Evolutionary conservation across 805 yeast species (phyloP).

Genomic region (Pichia heedii): DNA sequence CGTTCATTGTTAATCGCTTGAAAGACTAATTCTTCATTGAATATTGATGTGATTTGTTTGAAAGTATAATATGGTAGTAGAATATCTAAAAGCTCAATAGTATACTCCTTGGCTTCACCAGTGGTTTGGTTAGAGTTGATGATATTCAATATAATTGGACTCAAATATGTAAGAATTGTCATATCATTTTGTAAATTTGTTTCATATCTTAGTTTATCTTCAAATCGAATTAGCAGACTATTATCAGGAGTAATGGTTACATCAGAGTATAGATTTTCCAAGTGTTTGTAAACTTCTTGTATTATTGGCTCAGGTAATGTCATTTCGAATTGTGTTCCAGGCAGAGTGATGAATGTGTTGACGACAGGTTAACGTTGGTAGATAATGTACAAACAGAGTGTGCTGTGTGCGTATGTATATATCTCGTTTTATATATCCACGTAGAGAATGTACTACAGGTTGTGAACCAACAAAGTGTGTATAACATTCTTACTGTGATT

Average conservation of each 20-base stretch:
- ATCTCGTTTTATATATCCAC: no score
- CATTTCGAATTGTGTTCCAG: no score
- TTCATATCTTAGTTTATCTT: slow-evolving; percentile 14
- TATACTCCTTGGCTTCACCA: slow-evolving; percentile 11
- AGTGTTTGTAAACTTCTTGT: slow-evolving; percentile 12
- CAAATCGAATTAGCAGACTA: slow-evolving; percentile 13
- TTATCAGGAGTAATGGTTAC: slow-evolving; percentile 9
- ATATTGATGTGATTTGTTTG: slow-evolving; percentile 20
- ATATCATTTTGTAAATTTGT: slow-evolving; percentile 9
- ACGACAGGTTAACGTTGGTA: no score
- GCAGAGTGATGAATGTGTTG: no score
- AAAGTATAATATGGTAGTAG: slow-evolving; percentile 22
- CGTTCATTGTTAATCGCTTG: slow-evolving; percentile 23
- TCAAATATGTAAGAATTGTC: slow-evolving; percentile 11
- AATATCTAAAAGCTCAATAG: slow-evolving; percentile 18
- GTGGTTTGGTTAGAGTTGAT: slow-evolving; percentile 20
- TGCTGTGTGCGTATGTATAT: no score
- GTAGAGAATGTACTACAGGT: no score
- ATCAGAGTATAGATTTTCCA: slow-evolving; percentile 9
- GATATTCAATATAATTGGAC: slow-evolving; percentile 17
- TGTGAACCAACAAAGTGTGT: no score
- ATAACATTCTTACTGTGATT: no score
- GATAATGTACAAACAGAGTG: no score
- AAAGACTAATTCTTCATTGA: slow-evolving; percentile 19
- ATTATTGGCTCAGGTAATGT: slow-evolving; percentile 15